These are phyloP conservation scores for Podospora sp. DNA, from an alignment of 495 filamentous ascomycete species.

Conservation along the genomic window DNA sequence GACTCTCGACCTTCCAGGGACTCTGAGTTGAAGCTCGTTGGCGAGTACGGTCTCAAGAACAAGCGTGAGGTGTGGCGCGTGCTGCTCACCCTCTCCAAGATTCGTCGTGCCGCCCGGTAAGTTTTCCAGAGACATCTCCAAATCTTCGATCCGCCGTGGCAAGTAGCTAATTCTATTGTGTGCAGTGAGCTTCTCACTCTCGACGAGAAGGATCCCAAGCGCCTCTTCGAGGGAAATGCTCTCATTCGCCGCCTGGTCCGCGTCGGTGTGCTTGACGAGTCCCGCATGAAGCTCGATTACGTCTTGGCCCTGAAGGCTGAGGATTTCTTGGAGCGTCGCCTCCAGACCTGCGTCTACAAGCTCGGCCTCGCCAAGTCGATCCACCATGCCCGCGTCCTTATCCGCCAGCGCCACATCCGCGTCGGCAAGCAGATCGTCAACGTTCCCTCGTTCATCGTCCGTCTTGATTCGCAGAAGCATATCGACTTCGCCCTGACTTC, in stretches of 20 bases:
- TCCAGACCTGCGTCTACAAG: slow-evolving; percentile 99
- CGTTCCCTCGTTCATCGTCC: slow-evolving; percentile 97
- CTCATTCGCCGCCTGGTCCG: slow-evolving; percentile 99
- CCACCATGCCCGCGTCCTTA: slow-evolving; percentile 99
- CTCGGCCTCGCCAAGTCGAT: slow-evolving; percentile 99
- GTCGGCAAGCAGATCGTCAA: slow-evolving; percentile 99
- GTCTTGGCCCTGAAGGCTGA: slow-evolving; percentile 96
- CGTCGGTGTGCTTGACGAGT: slow-evolving; percentile 99
- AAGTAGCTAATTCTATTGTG: slow-evolving; percentile 16
- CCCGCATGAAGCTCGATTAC: slow-evolving; percentile 99
- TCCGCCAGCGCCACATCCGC: slow-evolving; percentile 98
- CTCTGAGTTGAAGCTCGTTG: slow-evolving; percentile 97
- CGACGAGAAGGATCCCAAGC: slow-evolving; percentile 99
- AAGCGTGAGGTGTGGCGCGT: slow-evolving; percentile 99
- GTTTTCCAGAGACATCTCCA: slow-evolving; percentile 34
- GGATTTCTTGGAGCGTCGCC: slow-evolving; percentile 99
- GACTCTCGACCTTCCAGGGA: slow-evolving; percentile 69
- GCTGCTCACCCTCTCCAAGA: slow-evolving; percentile 98
- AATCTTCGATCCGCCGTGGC: neutral
- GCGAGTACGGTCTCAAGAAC: slow-evolving; percentile 98
- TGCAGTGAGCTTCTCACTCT: slow-evolving; percentile 96
- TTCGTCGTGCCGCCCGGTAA: slow-evolving; percentile 99
- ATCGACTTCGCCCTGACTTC: slow-evolving; percentile 98
- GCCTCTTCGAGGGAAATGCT: slow-evolving; percentile 99
- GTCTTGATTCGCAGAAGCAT: slow-evolving; percentile 99